Base-by-base conservation (phyloP, 2,329 filamentous ascomycete species). In the Lasiodiplodia gonubiensis region DNA sequence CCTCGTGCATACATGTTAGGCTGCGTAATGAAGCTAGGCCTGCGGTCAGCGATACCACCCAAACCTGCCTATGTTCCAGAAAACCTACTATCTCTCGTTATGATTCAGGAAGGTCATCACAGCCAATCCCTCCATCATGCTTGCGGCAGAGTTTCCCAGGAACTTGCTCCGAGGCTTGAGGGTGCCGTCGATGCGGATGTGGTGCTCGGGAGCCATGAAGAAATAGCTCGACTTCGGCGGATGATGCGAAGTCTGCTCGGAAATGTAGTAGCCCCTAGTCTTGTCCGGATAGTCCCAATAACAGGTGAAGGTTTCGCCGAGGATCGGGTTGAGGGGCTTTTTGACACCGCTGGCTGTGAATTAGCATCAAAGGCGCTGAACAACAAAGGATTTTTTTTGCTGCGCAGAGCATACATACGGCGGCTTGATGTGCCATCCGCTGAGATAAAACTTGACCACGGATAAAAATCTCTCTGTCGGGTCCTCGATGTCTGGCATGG, bases 171-270 rank as follows among this genome's bases (percentile, higher is more conserved):
- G 88, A 1, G 95, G 95, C 78, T 98, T 98, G 72, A 99, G 84
- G 4, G 93, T 97, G 23, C 95, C 95, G 75, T 99, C 95, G 74
- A 99, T 97, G 67, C 95, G 89, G 72, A 99, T 97, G 76, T 96
- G 84, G 76, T 98, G 93, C 66, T 97, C 89, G 2, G 95, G 95
- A 0, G 92, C 94, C 90, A 97, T 94, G 82, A 97, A 99, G 80
- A 99, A 99, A 83, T 99, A 99, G 80, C 93, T 97, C 55, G 94
- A 98, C 82, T 99, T 99, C 33, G 95, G 95, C 37, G 95, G 95
- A 76, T 99, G 95, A 78, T 99, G 95, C 33, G 94, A 98, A 1
- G 95, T 99, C 80, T 99, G 95, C 80, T 99, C 95, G 57, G 94
- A 89, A 72, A 99, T 93, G 82, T 99, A 99, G 82, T 97, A 99